Percentiles rank a stretch among this genome's conserved stretches.
phyloP scores from a whole-genome alignment of 179 eudicot species.

The Camellia oleifera region DNA sequence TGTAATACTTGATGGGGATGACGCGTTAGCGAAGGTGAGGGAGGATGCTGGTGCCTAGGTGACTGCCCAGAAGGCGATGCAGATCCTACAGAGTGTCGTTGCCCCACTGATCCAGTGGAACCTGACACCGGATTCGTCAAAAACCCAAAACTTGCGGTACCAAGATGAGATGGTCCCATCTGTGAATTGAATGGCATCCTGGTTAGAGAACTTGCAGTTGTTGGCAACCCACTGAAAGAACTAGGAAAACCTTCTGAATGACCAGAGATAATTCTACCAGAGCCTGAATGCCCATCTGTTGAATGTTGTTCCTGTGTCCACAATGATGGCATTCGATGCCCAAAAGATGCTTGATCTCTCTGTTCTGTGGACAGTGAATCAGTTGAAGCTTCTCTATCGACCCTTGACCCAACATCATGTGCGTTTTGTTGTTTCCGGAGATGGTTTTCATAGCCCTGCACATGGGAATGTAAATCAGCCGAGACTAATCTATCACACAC shows the following conservation, averaged over 20 bases:
- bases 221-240: slow-evolving; percentile 25
- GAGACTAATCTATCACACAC: background rate
- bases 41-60: slow-evolving; percentile 36
- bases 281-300: slow-evolving; percentile 24
- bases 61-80: slow-evolving; percentile 37
- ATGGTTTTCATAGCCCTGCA: slow-evolving; percentile 48
- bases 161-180: slow-evolving; percentile 31
- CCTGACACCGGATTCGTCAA: slow-evolving; percentile 26
- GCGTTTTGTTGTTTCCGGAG: slow-evolving; percentile 31
- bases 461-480: slow-evolving; percentile 15
- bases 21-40: slow-evolving; percentile 38
- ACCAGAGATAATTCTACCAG: slow-evolving; percentile 17
- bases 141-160: slow-evolving; percentile 21
- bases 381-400: slow-evolving; percentile 48
- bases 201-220: slow-evolving; percentile 18
- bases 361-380: slow-evolving; percentile 51
- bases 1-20: slow-evolving; percentile 39
- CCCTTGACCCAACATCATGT: slow-evolving; percentile 38
- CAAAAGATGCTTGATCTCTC: slow-evolving; percentile 41
- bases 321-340: slow-evolving; percentile 35
- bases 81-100: slow-evolving; percentile 29
- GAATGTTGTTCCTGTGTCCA: slow-evolving; percentile 43
- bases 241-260: slow-evolving; percentile 25
- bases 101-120: slow-evolving; percentile 36
- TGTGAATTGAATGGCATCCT: slow-evolving; percentile 40